Conservation (phyloP, 2,329 filamentous ascomycete species). For the Diaporthe velutina region DNA sequence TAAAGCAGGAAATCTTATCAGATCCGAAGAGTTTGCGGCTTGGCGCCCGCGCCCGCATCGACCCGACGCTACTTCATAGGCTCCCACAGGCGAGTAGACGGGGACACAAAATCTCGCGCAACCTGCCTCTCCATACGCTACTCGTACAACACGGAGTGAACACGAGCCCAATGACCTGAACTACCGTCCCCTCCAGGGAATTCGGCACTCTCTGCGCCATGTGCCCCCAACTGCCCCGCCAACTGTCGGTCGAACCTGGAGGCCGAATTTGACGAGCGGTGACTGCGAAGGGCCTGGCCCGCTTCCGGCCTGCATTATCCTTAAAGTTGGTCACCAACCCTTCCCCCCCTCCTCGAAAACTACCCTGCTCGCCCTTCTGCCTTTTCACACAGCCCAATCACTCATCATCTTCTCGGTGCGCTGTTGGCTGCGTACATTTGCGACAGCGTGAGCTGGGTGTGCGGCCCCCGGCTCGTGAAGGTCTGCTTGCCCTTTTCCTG, state of each 20-base stretch:
- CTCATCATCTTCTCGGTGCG: conserved; percentile 2
- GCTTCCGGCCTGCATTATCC: conserved; percentile 29
- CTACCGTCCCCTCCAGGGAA: background rate
- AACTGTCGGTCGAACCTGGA: conserved; percentile 31
- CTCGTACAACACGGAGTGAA: background rate
- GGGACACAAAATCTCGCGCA: conserved; percentile 23
- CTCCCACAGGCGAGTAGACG: background rate
- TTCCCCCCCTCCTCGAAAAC: conserved; percentile 28
- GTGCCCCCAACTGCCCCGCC: conserved; percentile 32
- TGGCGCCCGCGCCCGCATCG: conserved; percentile 25
- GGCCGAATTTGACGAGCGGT: conserved; percentile 33
- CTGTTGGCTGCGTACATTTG: conserved; percentile 24
- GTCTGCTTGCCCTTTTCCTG: conserved; percentile 18
- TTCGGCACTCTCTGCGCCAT: conserved; percentile 34
- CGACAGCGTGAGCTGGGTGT: conserved; percentile 37
- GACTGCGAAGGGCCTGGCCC: conserved; percentile 26
- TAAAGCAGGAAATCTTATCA: conserved; percentile 31
- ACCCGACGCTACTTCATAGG: conserved; percentile 23
- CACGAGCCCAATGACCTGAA: background rate
- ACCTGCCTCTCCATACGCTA: conserved; percentile 3
- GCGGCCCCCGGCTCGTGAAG: conserved; percentile 35
- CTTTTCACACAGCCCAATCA: background rate
- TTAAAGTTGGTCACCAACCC: conserved; percentile 27
- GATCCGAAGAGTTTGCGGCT: conserved; percentile 35
- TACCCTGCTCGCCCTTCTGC: conserved; percentile 8